phyloP scores from a whole-genome alignment of 306 rosid species.

The Crataegus laevigata region DNA sequence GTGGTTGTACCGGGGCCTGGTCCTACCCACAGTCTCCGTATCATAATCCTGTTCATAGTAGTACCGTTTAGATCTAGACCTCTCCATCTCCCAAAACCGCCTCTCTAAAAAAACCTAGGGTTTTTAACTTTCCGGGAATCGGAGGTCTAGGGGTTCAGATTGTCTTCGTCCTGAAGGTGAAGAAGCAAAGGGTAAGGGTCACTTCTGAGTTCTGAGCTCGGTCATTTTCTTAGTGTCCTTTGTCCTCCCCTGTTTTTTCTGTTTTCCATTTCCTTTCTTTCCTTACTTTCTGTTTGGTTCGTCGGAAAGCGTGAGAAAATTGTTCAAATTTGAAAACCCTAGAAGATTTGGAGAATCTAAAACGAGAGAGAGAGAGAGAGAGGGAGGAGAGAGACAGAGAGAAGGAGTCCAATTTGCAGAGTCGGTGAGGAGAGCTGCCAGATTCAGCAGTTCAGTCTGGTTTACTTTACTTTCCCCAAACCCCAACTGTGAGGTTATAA shows the following conservation, averaged over 20 bases:
- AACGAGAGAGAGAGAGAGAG: neutral
- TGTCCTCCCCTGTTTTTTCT: neutral
- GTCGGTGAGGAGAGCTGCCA: neutral
- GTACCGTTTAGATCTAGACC: constrained; percentile 99
- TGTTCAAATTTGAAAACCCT: constrained; percentile 31
- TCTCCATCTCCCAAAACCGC: constrained; percentile 48
- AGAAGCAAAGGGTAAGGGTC: neutral
- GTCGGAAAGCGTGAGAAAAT: neutral
- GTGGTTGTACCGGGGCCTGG: constrained; percentile 78
- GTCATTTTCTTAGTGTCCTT: constrained; percentile 5
- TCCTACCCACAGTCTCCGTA: constrained; percentile 68
- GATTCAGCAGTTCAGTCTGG: neutral
- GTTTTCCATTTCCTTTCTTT: neutral
- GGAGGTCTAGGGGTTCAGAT: constrained; percentile 15
- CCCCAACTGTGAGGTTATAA: neutral
- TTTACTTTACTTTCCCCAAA: neutral
- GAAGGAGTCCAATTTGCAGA: constrained; percentile 3
- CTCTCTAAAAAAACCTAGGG: constrained; percentile 8
- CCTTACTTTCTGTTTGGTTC: constrained; percentile 9
- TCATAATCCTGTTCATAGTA: constrained; percentile 93
- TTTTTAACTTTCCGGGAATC: constrained; percentile 1
- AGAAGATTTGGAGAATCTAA: constrained; percentile 5
- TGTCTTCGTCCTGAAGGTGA: neutral
- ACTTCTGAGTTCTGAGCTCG: neutral
- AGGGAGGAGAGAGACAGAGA: neutral